phyloP scores from a whole-genome alignment of 306 rosid genomes.

The Sechiopsis laciniata region DNA sequence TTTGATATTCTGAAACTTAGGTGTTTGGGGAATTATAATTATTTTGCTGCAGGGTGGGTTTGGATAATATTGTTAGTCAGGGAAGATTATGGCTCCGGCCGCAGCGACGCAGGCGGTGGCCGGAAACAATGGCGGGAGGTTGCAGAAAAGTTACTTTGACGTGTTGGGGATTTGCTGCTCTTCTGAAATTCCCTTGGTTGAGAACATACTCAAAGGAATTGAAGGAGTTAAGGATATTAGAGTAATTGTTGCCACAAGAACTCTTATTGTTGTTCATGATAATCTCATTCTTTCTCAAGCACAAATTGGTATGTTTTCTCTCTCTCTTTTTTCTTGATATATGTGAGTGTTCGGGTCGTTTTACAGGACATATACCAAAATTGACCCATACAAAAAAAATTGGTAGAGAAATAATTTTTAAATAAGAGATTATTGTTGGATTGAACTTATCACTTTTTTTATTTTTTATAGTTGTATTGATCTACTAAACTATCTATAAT shows the following conservation, averaged over 20 bases:
- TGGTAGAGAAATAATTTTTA: no score
- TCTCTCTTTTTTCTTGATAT: background rate
- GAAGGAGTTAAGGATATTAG: slow-evolving; percentile 65
- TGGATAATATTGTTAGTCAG: background rate
- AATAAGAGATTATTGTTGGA: no score
- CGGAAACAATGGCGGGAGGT: background rate
- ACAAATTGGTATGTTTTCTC: slow-evolving; percentile 57
- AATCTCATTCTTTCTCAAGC: slow-evolving; percentile 53
- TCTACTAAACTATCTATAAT: no score
- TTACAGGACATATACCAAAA: no score
- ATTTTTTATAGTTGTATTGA: no score
- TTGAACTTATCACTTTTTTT: no score
- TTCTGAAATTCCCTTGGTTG: slow-evolving; percentile 67
- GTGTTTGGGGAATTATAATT: background rate
- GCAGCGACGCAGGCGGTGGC: background rate
- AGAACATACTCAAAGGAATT: slow-evolving; percentile 55
- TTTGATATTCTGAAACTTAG: background rate
- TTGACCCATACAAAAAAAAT: no score
- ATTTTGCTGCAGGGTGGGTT: background rate
- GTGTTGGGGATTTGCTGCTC: slow-evolving; percentile 87
- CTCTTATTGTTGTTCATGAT: slow-evolving; percentile 82
- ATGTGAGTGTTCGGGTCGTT: no score
- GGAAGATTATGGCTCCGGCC: background rate
- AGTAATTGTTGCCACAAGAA: slow-evolving; percentile 65
- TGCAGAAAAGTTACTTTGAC: slow-evolving; percentile 74